Evolutionary conservation across 352 stramenopile genomes (phyloP).

Genomic region (Pythium graminicola): DNA sequence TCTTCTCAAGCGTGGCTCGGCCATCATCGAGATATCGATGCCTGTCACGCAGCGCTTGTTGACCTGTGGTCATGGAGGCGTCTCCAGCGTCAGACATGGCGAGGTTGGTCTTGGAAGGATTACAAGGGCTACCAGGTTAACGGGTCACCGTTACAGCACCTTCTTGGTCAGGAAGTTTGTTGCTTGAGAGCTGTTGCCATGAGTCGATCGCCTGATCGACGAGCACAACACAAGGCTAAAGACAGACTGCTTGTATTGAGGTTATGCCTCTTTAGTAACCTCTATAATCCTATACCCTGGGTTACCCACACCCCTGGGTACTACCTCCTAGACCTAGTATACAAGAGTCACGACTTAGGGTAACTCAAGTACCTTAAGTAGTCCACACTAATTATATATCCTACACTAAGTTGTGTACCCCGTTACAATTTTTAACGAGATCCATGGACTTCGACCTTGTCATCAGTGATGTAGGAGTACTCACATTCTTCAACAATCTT

Average conservation of each 20-base stretch:
- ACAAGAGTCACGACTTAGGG: conserved; percentile 12
- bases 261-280: not conserved
- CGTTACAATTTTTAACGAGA: too few relatives aligned
- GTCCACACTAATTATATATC: conserved; percentile 13
- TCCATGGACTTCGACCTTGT: too few relatives aligned
- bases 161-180: not conserved
- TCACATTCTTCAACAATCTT: too few relatives aligned
- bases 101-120: conserved; percentile 11
- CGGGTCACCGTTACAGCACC: conserved; percentile 2
- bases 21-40: conserved; percentile 8
- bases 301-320: not conserved
- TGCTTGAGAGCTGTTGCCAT: not conserved
- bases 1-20: conserved; percentile 1
- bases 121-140: conserved; percentile 18
- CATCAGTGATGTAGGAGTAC: too few relatives aligned
- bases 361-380: conserved; percentile 12
- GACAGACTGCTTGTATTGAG: conserved; percentile 1
- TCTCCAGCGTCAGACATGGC: conserved; percentile 4
- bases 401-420: conserved; percentile 9
- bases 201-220: conserved; percentile 3
- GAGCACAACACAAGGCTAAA: conserved; percentile 1
- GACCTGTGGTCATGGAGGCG: not conserved
- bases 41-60: not conserved
- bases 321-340: conserved; percentile 4
- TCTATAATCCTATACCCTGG: not conserved